Percentiles rank a stretch among this genome's conserved stretches.
Conservation (phyloP, 306 rosid genomes). For the Fragaria vesca region DNA sequence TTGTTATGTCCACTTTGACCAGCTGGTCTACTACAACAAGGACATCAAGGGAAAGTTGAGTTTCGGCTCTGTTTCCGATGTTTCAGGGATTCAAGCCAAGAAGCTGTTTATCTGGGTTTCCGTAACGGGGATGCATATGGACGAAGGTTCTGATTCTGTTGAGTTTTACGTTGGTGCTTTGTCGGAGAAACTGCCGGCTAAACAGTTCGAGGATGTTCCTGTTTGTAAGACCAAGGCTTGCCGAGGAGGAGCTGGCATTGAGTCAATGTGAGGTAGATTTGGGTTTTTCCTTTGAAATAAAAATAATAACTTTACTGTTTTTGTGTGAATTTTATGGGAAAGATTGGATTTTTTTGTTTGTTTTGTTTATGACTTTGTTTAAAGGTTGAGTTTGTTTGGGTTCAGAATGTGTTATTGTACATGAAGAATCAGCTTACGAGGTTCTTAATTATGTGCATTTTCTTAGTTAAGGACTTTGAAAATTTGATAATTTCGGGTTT, state of each 20-base stretch:
- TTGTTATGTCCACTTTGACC: conserved; percentile 57
- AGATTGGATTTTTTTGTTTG: not conserved
- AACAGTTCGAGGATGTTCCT: conserved; percentile 48
- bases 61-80: conserved; percentile 47
- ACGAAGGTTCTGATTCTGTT: conserved; percentile 32
- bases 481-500: not conserved
- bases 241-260: not conserved
- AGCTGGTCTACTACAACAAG: conserved; percentile 51
- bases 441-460: not conserved
- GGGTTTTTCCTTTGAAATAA: not conserved
- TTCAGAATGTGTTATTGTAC: not conserved
- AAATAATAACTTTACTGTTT: not conserved
- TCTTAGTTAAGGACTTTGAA: not conserved
- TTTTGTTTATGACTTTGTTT: not conserved
- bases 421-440: not conserved
- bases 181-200: conserved; percentile 52
- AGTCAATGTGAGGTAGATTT: conserved; percentile 31
- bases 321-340: not conserved
- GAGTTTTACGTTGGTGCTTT: conserved; percentile 57
- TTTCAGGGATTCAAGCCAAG: conserved; percentile 71
- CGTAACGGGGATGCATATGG: conserved; percentile 53
- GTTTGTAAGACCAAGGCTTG: conserved; percentile 35
- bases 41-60: conserved; percentile 48
- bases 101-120: conserved; percentile 58
- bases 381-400: not conserved